Base-by-base conservation (phyloP, 352 stramenopile species). In the Globisporangium camurandrum region DNA sequence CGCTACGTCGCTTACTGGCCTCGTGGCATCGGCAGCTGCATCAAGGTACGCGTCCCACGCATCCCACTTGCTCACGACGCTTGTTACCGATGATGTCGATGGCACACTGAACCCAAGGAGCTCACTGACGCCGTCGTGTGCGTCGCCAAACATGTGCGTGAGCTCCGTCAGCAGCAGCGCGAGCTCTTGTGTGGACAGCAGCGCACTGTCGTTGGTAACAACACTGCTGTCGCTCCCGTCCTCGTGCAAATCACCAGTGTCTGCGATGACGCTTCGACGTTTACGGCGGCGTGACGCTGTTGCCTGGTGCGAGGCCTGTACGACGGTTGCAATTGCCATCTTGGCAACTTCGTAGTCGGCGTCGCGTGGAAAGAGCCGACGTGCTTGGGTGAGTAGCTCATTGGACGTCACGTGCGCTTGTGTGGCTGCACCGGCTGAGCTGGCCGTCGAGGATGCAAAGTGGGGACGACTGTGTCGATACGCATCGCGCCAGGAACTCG, bases 61-160 rank as follows among this genome's bases (percentile, higher is more conserved):
- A 19, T 58, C 28, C 59, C 59, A 67, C 42, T 61, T 64, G 24
- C 50, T 43, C 5, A n/a, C n/a, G n/a, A n/a, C n/a, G n/a, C n/a
- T n/a, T n/a, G 56, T 40, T 10, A 54, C 31, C 27, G 55, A 67
- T 12, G 37, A 67, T 12, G 27, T 23, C 9, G 31, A 19, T 3
- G 14, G 34, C 5, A n/a, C 5, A 7, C 27, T 39, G 14, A 59
- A 55, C 16, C 48, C 55, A 0, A 75, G 54, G 10, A 75, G 31
- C 20, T 56, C 46, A 17, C 50, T 61, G n/a, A 75, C 36, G 11
- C 53, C 47, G 14, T 38, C 30, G 27, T 69, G 59, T 4, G 67
- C 56, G 27, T 71, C 62, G 9, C 60, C 66, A 41, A 75, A 65
- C 5, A 68, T 46, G 23, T 60, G 55, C 0, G 47, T 22, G 10